phyloP scores from a whole-genome alignment of 257 asterid species.

The Lavandula angustifolia region DNA sequence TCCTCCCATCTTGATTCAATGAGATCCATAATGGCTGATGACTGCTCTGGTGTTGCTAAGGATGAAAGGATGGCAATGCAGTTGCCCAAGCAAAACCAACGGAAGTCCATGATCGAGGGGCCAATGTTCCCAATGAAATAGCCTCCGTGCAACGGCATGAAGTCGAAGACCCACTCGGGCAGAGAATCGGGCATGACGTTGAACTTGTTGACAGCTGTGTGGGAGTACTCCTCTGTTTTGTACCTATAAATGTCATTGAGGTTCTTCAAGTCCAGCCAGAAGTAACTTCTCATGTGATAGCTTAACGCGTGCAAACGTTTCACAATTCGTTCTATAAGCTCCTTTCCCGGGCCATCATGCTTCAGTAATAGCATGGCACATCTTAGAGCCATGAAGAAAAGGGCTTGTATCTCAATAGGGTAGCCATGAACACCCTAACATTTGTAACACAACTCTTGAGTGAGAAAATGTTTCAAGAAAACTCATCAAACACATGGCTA shows the following conservation, averaged over 20 bases:
- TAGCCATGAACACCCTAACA: slow-evolving; percentile 54
- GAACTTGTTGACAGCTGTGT: slow-evolving; percentile 61
- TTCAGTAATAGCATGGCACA: slow-evolving; percentile 48
- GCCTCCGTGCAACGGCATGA: slow-evolving; percentile 53
- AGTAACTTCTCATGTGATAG: slow-evolving; percentile 55
- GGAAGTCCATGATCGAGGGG: slow-evolving; percentile 57
- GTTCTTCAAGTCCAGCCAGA: slow-evolving; percentile 51
- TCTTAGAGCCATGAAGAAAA: slow-evolving; percentile 58
- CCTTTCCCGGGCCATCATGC: slow-evolving; percentile 47
- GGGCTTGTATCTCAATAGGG: slow-evolving; percentile 59
- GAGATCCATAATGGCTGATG: slow-evolving; percentile 56
- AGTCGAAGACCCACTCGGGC: slow-evolving; percentile 59
- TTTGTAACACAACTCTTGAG: not conserved
- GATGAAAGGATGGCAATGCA: slow-evolving; percentile 56
- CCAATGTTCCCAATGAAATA: slow-evolving; percentile 55
- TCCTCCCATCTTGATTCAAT: slow-evolving; percentile 55
- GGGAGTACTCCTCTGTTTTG: slow-evolving; percentile 60
- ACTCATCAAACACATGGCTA: no score
- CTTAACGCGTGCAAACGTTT: slow-evolving; percentile 57
- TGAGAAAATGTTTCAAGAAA: not conserved
- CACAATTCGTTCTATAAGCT: slow-evolving; percentile 39
- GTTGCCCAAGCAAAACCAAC: slow-evolving; percentile 60
- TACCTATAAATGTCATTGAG: slow-evolving; percentile 53
- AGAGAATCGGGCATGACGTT: slow-evolving; percentile 56
- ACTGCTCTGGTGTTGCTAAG: slow-evolving; percentile 51